Base-by-base conservation (phyloP, 345 rosid species). In the Mercurialis annua region DNA sequence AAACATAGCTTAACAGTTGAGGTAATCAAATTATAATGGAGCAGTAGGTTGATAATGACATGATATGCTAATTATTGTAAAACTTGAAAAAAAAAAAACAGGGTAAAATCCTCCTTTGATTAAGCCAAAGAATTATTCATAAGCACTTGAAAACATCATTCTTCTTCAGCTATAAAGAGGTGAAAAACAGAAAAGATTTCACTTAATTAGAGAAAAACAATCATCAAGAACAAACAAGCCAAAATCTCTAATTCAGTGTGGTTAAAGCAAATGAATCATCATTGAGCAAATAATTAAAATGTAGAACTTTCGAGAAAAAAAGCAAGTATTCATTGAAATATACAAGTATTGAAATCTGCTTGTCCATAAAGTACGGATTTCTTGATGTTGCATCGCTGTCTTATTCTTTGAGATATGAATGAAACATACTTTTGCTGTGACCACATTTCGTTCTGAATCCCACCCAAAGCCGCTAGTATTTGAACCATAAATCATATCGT, bases 181-280 rank as follows among this genome's bases (percentile, higher is more conserved):
- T 58, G 78, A 69, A 66, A 59, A n/a, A n/a, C n/a, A n/a, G 11
- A 14, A 40, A 9, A 34, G 40, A 34, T 17, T 3, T 6, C 1
- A 16, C 73, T 53, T 47, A 4, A 16, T 6, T 73, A 81, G 81
- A 83, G 23, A n/a, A 60, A 68, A 50, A 71, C 83, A 48, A 46
- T 48, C 74, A 62, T 42, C 82, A 80, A 83, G 59, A 60, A 67
- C 48, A 49, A 31, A 48, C 62, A 73, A 77, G 36, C 40, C 9
- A 11, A 1, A n/a, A n/a, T 29, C 67, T 62, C 66, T 50, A 1
- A 56, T 78, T 84, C 85, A 36, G 86, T 84, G 86, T 83, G 87
- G 85, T 86, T 86, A 86, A 86, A 84, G 88, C 88, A 77, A 71
- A 75, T 73, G 66, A 44, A 83, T 86, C 90, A 80, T 86, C 90